These are phyloP conservation scores for Rosa chinensis DNA, from an alignment of 306 rosid species.

Conservation along the genomic window DNA sequence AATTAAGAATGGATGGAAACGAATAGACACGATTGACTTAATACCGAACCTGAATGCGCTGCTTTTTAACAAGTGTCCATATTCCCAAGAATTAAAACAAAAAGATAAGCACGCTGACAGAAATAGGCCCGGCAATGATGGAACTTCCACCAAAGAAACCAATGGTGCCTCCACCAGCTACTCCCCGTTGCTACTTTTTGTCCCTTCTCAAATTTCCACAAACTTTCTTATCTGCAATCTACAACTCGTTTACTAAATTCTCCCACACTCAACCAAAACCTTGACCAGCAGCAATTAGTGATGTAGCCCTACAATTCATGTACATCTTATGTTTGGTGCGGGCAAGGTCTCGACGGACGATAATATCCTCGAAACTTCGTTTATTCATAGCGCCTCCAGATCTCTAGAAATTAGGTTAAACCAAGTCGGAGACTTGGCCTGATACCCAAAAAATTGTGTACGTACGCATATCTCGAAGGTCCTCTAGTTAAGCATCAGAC, in stretches of 20 bases:
- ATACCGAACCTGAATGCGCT: neutral
- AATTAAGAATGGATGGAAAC: neutral
- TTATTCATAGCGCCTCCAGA: neutral
- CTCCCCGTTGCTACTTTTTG: neutral
- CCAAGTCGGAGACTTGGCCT: neutral
- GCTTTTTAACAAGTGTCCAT: neutral
- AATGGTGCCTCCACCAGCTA: neutral
- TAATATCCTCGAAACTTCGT: neutral
- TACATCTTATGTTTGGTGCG: neutral
- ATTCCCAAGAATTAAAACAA: neutral
- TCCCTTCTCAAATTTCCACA: neutral
- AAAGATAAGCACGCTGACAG: neutral
- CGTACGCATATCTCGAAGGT: neutral
- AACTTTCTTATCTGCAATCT: neutral
- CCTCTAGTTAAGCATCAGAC: neutral
- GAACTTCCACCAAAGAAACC: neutral
- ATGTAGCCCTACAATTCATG: neutral
- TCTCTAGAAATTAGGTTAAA: neutral
- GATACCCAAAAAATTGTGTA: neutral
- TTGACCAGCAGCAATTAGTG: neutral
- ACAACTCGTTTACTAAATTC: neutral
- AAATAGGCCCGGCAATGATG: neutral
- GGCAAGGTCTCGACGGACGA: neutral
- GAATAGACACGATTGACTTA: neutral
- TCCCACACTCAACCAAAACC: neutral